phyloP scores from a whole-genome alignment of 2,329 filamentous ascomycete species.

The Pseudocercospora eumusae region DNA sequence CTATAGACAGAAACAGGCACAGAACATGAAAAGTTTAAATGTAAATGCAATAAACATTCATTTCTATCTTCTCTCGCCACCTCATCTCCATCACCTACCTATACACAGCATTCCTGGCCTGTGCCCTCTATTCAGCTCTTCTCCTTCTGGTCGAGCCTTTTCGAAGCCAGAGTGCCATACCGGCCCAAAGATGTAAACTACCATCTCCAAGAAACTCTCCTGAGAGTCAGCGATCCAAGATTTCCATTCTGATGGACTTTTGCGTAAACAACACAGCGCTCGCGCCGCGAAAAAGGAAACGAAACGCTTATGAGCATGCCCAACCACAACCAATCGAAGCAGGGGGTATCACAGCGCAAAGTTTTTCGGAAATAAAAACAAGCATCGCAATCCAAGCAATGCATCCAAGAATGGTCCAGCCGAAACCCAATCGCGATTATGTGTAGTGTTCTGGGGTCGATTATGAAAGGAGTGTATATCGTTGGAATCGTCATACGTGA shows the following conservation, averaged over 20 bases:
- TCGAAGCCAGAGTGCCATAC: too few species aligned
- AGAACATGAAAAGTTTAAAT: not conserved
- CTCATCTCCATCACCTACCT: not conserved
- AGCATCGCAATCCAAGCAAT: not conserved
- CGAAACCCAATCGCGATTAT: not conserved
- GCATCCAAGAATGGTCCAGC: not conserved
- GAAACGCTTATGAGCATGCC: not conserved
- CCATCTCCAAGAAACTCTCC: not conserved
- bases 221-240: not conserved
- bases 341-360: not conserved
- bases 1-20: not conserved
- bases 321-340: not conserved
- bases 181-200: not conserved
- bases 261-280: not conserved
- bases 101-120: too few species aligned
- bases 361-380: not conserved
- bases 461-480: not conserved
- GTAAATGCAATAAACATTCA: not conserved
- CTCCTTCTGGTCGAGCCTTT: not conserved
- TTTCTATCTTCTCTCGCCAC: not conserved
- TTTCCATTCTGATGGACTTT: not conserved
- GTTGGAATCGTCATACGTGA: not conserved
- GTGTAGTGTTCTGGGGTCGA: not conserved
- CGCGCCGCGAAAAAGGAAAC: not conserved
- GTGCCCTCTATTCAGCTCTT: not conserved